These are phyloP conservation scores for Colletotrichum kahawae DNA, from an alignment of 2,329 filamentous ascomycete genomes.

Conservation along the genomic window DNA sequence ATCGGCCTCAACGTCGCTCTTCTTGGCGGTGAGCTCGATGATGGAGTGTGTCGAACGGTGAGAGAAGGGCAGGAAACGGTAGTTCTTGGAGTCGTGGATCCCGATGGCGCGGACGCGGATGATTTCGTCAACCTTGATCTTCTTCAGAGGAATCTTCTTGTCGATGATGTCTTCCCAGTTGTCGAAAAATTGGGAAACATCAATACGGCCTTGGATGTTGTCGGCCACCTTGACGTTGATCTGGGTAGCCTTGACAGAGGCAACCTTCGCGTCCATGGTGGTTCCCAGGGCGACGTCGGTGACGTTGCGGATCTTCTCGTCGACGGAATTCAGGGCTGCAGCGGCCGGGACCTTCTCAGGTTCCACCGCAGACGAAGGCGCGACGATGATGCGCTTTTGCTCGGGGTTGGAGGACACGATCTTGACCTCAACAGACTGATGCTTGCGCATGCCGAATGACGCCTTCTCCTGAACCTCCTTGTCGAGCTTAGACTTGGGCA, in stretches of 20 bases:
- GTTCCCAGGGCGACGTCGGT: slow-evolving; percentile 78
- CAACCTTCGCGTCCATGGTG: slow-evolving; percentile 76
- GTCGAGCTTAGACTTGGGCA: slow-evolving; percentile 80
- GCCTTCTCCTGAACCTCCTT: slow-evolving; percentile 70
- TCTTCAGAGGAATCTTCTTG: slow-evolving; percentile 77
- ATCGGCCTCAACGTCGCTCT: slow-evolving; percentile 62
- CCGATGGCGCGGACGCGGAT: slow-evolving; percentile 81
- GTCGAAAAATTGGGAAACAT: slow-evolving; percentile 90
- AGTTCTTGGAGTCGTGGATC: slow-evolving; percentile 86
- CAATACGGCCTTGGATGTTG: slow-evolving; percentile 89
- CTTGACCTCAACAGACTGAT: slow-evolving; percentile 76
- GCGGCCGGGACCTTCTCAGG: slow-evolving; percentile 27
- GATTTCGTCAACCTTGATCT: slow-evolving; percentile 74
- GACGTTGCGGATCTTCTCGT: slow-evolving; percentile 66
- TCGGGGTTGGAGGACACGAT: slow-evolving; percentile 75
- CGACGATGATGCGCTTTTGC: slow-evolving; percentile 69
- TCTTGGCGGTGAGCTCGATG: slow-evolving; percentile 86
- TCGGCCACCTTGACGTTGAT: slow-evolving; percentile 89
- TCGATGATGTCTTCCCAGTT: slow-evolving; percentile 85
- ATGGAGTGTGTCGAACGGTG: slow-evolving; percentile 84
- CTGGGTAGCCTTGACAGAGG: slow-evolving; percentile 89
- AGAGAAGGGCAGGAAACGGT: slow-evolving; percentile 89
- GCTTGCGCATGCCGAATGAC: slow-evolving; percentile 79
- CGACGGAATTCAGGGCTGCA: slow-evolving; percentile 57
- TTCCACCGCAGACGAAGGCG: slow-evolving; percentile 52